These are phyloP conservation scores for Mycena alexandri DNA, from an alignment of 768 basidiomycete genomes.

Conservation along the genomic window DNA sequence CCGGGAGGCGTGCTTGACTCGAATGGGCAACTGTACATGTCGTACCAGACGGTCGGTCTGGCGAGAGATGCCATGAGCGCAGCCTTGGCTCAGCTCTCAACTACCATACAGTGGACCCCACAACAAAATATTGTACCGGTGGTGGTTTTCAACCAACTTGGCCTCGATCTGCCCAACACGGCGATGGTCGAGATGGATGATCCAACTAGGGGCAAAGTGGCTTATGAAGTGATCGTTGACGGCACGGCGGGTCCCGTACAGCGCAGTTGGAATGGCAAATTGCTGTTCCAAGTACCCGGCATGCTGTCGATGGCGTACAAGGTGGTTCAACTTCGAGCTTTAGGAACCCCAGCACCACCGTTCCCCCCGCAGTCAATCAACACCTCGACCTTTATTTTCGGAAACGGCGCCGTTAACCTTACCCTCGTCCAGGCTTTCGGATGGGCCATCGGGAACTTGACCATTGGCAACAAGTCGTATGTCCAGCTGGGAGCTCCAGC, in stretches of 20 bases:
- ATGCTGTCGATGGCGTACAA: constrained; percentile 19
- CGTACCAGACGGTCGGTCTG: constrained; percentile 16
- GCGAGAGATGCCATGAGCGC: constrained; percentile 17
- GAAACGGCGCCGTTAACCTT: constrained; percentile 10
- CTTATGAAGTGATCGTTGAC: constrained; percentile 15
- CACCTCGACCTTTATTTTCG: constrained; percentile 8
- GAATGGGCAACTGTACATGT: constrained; percentile 18
- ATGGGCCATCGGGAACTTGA: constrained; percentile 18
- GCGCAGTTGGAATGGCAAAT: constrained; percentile 18
- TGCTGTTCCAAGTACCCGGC: constrained; percentile 22
- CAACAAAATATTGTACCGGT: constrained; percentile 16
- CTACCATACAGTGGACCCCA: constrained; percentile 6
- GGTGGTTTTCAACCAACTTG: constrained; percentile 25
- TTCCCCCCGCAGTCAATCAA: constrained; percentile 12
- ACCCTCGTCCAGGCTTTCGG: constrained; percentile 13
- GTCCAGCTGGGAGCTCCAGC: constrained; percentile 12
- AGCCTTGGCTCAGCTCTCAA: constrained; percentile 14
- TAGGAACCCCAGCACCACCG: constrained; percentile 3
- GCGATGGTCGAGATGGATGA: constrained; percentile 23
- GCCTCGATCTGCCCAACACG: constrained; percentile 19
- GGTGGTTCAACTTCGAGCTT: constrained; percentile 12
- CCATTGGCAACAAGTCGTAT: constrained; percentile 17
- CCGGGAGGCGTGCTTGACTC: constrained; percentile 11
- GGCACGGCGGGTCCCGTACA: constrained; percentile 1
- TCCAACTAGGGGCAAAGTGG: constrained; percentile 8